Evolutionary conservation across 345 rosid genomes (phyloP), one percentile per base, ranked within the genome.

Genomic region (Gossypium ekmanianum): DNA sequence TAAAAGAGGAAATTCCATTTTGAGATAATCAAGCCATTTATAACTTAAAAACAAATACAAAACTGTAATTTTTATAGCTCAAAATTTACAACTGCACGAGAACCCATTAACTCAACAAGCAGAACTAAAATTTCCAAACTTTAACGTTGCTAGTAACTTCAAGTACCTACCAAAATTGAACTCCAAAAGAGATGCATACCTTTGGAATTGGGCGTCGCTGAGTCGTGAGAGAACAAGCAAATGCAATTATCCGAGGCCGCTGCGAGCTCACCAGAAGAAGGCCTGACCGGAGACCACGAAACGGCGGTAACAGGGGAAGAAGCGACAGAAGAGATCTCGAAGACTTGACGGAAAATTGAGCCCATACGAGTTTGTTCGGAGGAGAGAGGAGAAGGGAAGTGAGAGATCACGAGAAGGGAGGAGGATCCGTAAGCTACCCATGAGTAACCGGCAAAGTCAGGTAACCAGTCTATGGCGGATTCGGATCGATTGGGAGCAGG

Each of bases 391-490:
- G 97, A 92, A 76, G 98, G 98, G 44, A 94, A 79, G 84, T 94
- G 98, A 52, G 97, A 89, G 78, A 94, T 85, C 68, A 92, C 91
- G 20, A 92, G 84, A 71, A 94, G 92, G 68, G 97, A 87, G 74
- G 97, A 94, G 13, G 97, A 97, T 20, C 97, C 97, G 77, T 92
- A 94, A 12, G 97, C 97, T 52, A 89, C 87, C 97, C 98, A 94
- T 85, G 98, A 86, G 92, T 88, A 83, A 79, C 97, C 94, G 27
- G 86, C 81, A 71, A 88, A 89, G 73, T 90, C 97, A 9, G 97
- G 92, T 50, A 94, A 78, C 97, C 96, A 92, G 78, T 94, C 98
- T 78, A 90, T 78, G 80, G 93, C 78, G 61, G 89, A 88, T 11
- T 78, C 54, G 29, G 91, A 89, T 76, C 84, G 87, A 56, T 83